These are phyloP conservation scores for Lathyrus sativus DNA, from an alignment of 306 rosid species.

Conservation along the genomic window DNA sequence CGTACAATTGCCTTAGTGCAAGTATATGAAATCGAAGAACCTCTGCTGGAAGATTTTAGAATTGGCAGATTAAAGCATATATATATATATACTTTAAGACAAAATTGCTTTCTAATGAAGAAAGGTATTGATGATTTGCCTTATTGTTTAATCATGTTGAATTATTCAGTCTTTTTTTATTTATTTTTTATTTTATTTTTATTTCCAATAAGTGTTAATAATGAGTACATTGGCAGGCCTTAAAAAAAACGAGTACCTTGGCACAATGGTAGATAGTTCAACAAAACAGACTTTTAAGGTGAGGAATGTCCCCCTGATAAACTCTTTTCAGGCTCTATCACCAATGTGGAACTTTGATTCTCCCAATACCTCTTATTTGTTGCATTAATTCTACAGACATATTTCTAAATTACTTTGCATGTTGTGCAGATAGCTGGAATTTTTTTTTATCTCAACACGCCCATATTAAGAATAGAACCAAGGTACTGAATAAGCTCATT, in stretches of 20 bases:
- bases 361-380: not conserved
- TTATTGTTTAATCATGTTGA: not conserved
- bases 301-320: too few species aligned
- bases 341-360: too few species aligned
- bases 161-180: too few species aligned
- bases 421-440: slow-evolving; percentile 2
- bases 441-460: not conserved
- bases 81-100: not conserved
- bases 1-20: too few species aligned
- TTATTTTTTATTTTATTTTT: not conserved
- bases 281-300: too few species aligned
- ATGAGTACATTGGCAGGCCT: too few species aligned
- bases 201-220: not conserved
- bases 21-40: not conserved
- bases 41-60: not conserved
- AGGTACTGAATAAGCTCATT: slow-evolving; percentile 8
- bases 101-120: not conserved
- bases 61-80: slow-evolving; percentile 24
- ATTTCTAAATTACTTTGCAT: slow-evolving; percentile 17
- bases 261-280: too few species aligned
- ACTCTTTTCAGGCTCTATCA: too few species aligned
- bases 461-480: slow-evolving; percentile 4
- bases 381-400: not conserved
- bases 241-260: too few species aligned
- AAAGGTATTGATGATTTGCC: slow-evolving; percentile 22